Conservation (phyloP, 2,329 filamentous ascomycete genomes). For the Fonsecaea pedrosoi region DNA sequence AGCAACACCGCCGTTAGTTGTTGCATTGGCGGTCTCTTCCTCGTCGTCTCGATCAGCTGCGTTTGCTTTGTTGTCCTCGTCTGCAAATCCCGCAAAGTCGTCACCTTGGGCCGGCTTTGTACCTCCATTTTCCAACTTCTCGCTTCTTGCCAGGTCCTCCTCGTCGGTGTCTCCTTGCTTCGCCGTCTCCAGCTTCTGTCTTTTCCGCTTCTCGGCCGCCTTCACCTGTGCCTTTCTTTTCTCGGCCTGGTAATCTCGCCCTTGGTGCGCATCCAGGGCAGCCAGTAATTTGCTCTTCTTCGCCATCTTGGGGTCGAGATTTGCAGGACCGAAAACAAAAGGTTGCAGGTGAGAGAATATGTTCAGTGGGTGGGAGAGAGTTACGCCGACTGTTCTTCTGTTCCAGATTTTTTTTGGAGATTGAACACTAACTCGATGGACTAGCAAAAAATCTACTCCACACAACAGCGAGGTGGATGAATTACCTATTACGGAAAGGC, state of each 20-base stretch:
- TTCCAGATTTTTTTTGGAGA: slow-evolving; percentile 1
- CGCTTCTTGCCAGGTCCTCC: background rate
- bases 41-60: slow-evolving; percentile 30
- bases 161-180: slow-evolving; percentile 17
- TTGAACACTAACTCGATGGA: background rate
- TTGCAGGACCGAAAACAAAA: background rate
- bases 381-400: background rate
- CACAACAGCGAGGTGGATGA: background rate
- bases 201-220: slow-evolving; percentile 56
- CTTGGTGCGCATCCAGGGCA: slow-evolving; percentile 65
- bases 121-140: background rate
- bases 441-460: background rate
- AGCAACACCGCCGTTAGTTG: slow-evolving; percentile 39
- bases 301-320: slow-evolving; percentile 47
- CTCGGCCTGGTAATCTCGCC: slow-evolving; percentile 75
- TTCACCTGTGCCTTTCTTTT: slow-evolving; percentile 72
- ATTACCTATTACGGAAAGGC: background rate
- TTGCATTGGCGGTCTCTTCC: slow-evolving; percentile 20
- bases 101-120: slow-evolving; percentile 10
- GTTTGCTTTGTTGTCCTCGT: slow-evolving; percentile 9
- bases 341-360: background rate
- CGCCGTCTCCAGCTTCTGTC: slow-evolving; percentile 39
- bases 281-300: slow-evolving; percentile 65
- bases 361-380: background rate
- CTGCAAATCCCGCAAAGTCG: slow-evolving; percentile 24